Base-by-base conservation (phyloP, 805 yeast genomes). In the Yarrowia bubula region DNA sequence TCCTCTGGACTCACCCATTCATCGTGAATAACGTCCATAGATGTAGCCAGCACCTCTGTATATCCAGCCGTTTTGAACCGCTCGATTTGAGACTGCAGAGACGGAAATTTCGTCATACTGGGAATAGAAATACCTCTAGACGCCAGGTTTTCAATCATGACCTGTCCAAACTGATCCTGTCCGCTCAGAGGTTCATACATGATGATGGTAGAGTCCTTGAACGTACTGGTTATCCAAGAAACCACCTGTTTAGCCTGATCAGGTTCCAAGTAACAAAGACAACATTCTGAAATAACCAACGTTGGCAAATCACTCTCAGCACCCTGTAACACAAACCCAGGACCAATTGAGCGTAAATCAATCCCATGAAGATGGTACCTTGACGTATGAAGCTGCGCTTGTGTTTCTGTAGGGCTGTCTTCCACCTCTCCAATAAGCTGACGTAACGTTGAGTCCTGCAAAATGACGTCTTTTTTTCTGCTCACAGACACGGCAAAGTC, bases 161-260 rank as follows among this genome's bases (percentile, higher is more conserved):
- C 86, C 1, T 75, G 70, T 4, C 95, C 95, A 75, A 88, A 89
- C 47, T 81, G 76, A 70, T 84, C 89, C 41, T 77, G 74, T 5
- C 86, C 80, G 9, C 83, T 82, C 74, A 88, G 81, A 1, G 96
- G 96, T 67, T 89, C 96, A 73, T 89, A 89, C 5, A 88, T 75
- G 4, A 84, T 71, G 18, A 85, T 68, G 4, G 68, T 69, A 37
- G 75, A 71, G 47, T 47, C 22, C 0, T 55, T 7, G 38, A 82
- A 70, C n/a, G 55, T 37, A 0, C 67, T 51, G 4, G 69, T 70
- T 75, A 87, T 81, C 70, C 79, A 81, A 1, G 71, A 62, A 4
- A 89, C 67, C 3, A 87, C 80, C 1, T 69, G 53, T 37, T 74
- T 71, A 28, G 87, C 81, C 22, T 81, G 82, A 11, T 76, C 76